Base-by-base conservation (phyloP, 352 stramenopile genomes). In the Phytopythium kandeliae region DNA sequence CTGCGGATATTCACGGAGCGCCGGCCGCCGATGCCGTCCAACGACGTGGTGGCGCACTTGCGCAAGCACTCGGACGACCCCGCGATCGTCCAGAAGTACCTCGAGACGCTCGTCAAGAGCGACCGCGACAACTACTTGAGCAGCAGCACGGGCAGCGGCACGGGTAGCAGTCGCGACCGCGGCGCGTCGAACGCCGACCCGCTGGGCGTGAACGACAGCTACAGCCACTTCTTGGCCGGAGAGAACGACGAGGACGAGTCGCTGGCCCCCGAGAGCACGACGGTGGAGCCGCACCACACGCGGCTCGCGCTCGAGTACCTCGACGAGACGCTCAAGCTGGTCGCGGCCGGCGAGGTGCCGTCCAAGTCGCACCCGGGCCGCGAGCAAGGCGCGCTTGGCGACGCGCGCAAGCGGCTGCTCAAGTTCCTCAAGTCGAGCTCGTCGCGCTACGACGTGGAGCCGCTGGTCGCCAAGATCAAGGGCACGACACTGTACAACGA, bases 1-100 rank as follows among this genome's bases (percentile, higher is more conserved):
- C 57, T 95, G 13, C 81, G 84, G 6, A 85, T 95, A 46, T 95
- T 95, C 55, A 95, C 81, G 10, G 80, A 92, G 28, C 81, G 81
- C 12, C 63, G 74, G 15, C 67, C 77, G 25, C 68, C 78, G 12
- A 60, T 92, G 22, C 57, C 78, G 8, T 88, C 82, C 10, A 90
- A 91, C 47, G 83, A 92, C 42, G 78, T 94, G 2, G 76, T 92
- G 8, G 71, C 74, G 13, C 79, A 94, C 58, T 52, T 92, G 31
- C 82, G 86, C 21, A 64, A 86, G 38, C 69, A 93, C 58, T 89
- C 84, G 19, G 69, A 77, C 48, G 83, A 93, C 34, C 65, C 78
- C 0, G 58, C 69, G 16, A 82, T 92, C 52, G 81, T 90, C 30
- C 76, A 92, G 43, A 74, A 83, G 55, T 95, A 92, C 43, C 55